Conservation (phyloP, 1,284 basidiomycete genomes). For the Takashimella koratensis region DNA sequence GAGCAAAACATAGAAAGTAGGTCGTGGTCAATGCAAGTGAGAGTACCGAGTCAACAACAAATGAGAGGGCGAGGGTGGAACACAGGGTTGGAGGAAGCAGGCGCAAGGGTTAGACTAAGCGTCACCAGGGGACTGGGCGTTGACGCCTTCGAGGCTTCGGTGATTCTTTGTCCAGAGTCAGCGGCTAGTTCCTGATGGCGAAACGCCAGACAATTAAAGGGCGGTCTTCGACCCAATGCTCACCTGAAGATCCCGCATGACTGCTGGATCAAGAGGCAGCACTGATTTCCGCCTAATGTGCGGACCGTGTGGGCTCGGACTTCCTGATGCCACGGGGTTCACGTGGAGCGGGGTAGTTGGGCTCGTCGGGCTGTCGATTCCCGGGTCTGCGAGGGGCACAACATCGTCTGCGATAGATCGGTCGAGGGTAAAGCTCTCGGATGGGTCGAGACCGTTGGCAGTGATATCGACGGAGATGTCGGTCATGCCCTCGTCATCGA, state of each 20-base stretch:
- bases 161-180: slow-evolving; percentile 15
- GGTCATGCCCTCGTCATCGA: slow-evolving; percentile 76
- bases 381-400: slow-evolving; percentile 84
- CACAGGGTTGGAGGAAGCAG: not conserved
- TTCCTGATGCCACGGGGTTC: slow-evolving; percentile 18
- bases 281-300: slow-evolving; percentile 39
- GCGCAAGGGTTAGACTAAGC: not conserved
- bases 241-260: slow-evolving; percentile 83
- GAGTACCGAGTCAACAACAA: too few species aligned
- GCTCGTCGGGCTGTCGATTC: slow-evolving; percentile 55
- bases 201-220: too few species aligned
- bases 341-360: slow-evolving; percentile 2
- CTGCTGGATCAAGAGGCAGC: slow-evolving; percentile 72
- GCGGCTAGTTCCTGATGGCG: not conserved
- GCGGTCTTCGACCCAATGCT: slow-evolving; percentile 31
- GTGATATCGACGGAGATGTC: slow-evolving; percentile 83
- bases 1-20: too few species aligned
- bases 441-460: slow-evolving; percentile 72
- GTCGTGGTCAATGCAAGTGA: too few species aligned
- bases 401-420: slow-evolving; percentile 72
- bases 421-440: slow-evolving; percentile 62
- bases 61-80: too few species aligned
- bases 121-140: not conserved
- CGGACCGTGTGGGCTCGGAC: slow-evolving; percentile 12
- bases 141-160: slow-evolving; percentile 19